Base-by-base conservation (phyloP, 2,329 filamentous ascomycete genomes). In the Colletotrichum euphorbiae region DNA sequence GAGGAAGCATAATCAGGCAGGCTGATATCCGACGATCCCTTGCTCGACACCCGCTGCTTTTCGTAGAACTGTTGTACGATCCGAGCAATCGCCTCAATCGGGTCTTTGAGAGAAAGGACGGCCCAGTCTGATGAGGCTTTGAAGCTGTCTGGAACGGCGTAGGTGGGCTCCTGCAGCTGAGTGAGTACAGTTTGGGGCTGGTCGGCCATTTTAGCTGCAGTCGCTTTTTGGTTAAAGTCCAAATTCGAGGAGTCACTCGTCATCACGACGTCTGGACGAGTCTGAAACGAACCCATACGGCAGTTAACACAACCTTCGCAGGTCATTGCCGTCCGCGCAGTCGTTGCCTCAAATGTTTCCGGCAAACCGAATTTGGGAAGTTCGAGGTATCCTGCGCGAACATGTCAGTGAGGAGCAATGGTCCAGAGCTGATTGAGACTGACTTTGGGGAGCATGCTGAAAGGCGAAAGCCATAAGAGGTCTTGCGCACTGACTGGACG, bases 381-480 rank as follows among this genome's bases (percentile, higher is more conserved):
- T 77, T 96, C 91, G 33, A 97, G 84, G 24, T 94, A 82, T 46
- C 91, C 93, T 78, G 73, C 55, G 71, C 21, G 7, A 33, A 68
- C 4, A 55, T 65, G 56, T 52, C 28, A 33, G 40, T 21, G 36
- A 19, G 17, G 51, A 19, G 6, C 28, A 28, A 3, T 4, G 38
- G 50, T 57, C 17, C 69, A 42, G 7, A 58, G 24, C 43, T 38
- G 5, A 28, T 19, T 6, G 7, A 42, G 15, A 31, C 84, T 72
- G 81, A 95, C 93, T 85, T 62, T 92, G 80, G 1, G 93, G 93
- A 38, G 92, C 93, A 81, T 96, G 92, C 74, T 96, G 92, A 73
- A 97, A 97, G 1, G 93, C 90, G 77, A 97, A 96, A 13, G 87
- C 87, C 24, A 94, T 87, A 50, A 93, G 79, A 73, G 94, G 93